Conservation (phyloP, 352 stramenopile genomes). For the Aphanomyces euteiches region DNA sequence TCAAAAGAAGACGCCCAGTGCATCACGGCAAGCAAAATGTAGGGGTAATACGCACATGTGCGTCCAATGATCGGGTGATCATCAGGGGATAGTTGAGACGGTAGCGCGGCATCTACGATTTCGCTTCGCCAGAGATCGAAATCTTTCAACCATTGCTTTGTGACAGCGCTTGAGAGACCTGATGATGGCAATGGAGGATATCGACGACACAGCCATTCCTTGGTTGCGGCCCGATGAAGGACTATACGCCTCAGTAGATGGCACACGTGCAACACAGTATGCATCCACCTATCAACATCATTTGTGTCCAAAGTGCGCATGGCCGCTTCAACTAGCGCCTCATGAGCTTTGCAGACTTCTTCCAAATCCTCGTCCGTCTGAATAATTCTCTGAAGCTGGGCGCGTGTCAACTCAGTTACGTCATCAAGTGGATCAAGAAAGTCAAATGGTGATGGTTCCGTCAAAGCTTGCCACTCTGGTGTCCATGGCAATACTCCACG, state of each 20-base stretch:
- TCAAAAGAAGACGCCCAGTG: slow-evolving; percentile 6
- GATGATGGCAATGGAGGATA: background rate
- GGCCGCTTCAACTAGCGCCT: background rate
- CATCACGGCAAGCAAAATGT: slow-evolving; percentile 2
- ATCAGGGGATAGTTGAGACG: slow-evolving; percentile 2
- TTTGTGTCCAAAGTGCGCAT: background rate
- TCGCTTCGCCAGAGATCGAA: background rate
- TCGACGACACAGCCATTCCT: slow-evolving; percentile 17
- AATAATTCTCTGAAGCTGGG: background rate
- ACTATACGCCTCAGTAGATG: slow-evolving; percentile 10
- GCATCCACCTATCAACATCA: background rate
- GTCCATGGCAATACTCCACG: background rate
- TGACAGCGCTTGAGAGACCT: background rate
- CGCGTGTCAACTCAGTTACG: background rate
- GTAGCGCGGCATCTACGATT: slow-evolving; percentile 8
- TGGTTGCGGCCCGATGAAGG: background rate
- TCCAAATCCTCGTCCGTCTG: slow-evolving; percentile 3
- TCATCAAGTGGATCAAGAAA: background rate
- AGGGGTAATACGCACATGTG: slow-evolving; percentile 22
- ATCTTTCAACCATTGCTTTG: background rate
- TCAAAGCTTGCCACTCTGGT: background rate
- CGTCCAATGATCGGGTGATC: slow-evolving; percentile 21
- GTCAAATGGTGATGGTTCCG: background rate
- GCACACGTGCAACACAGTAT: slow-evolving; percentile 11
- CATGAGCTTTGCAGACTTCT: background rate